Conservation (phyloP, 2,329 filamentous ascomycete species). For the Fusarium agapanthi region DNA sequence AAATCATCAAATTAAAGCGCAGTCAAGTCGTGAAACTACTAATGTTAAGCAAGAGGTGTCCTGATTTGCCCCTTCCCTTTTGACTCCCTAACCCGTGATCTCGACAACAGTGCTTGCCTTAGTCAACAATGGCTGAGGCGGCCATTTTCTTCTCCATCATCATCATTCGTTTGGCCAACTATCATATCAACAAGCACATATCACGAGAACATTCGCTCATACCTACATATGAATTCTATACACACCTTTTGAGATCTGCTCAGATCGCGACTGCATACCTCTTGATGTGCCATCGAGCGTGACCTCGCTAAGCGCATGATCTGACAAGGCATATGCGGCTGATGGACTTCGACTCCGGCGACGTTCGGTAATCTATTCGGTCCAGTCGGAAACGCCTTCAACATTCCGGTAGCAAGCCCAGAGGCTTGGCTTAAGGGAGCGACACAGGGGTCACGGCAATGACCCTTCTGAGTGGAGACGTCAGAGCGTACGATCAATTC, state of each 20-base stretch:
- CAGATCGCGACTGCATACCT: conserved; percentile 70
- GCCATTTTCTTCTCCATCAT: background rate
- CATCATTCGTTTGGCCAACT: background rate
- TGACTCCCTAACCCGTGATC: background rate
- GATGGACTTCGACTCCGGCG: conserved; percentile 67
- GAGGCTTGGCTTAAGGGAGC: conserved; percentile 29
- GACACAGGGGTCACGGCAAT: conserved; percentile 33
- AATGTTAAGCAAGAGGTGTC: background rate
- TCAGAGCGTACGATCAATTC: conserved; percentile 13
- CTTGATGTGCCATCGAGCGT: conserved; percentile 70
- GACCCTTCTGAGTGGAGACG: conserved; percentile 11
- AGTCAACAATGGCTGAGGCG: too few species aligned
- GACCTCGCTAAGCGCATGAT: conserved; percentile 68
- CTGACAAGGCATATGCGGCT: conserved; percentile 55
- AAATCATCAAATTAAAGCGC: background rate
- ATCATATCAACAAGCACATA: background rate
- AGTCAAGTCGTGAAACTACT: background rate
- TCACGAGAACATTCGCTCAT: background rate
- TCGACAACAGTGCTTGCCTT: background rate
- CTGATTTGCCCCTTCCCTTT: background rate
- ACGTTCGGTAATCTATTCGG: conserved; percentile 42
- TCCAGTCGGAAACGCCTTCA: conserved; percentile 30
- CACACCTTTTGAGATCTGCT: conserved; percentile 64
- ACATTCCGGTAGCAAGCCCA: conserved; percentile 34
- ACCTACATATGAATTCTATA: background rate